Evolutionary conservation across 2,329 filamentous ascomycete species (phyloP).

Genomic region (Aspergillus novoparasiticus): DNA sequence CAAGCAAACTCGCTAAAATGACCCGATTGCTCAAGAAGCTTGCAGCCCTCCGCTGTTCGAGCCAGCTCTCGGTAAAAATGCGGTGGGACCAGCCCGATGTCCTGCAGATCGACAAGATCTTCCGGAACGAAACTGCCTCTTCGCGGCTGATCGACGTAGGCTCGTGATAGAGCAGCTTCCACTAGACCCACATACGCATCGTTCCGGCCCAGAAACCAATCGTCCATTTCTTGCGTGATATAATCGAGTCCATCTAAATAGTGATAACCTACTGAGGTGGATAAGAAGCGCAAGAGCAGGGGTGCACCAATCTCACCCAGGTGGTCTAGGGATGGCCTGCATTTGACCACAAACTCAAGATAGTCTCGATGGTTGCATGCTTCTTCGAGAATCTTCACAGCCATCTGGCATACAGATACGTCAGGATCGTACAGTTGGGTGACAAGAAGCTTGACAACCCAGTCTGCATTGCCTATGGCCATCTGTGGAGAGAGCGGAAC

Average conservation of each 20-base stretch:
- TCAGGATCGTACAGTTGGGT: conserved; percentile 97
- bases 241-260: conserved; percentile 97
- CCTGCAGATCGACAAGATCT: conserved; percentile 62
- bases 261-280: conserved; percentile 95
- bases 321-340: conserved; percentile 89
- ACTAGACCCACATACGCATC: conserved; percentile 94
- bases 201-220: conserved; percentile 97
- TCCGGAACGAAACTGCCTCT: conserved; percentile 54
- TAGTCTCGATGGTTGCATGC: conserved; percentile 91
- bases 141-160: conserved; percentile 63
- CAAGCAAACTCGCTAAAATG: conserved; percentile 93
- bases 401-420: conserved; percentile 92
- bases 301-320: conserved; percentile 96
- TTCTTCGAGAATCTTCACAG: conserved; percentile 96
- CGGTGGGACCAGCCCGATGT: conserved; percentile 72
- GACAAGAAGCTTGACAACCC: conserved; percentile 96
- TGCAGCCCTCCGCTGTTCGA: conserved; percentile 88
- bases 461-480: conserved; percentile 72
- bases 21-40: conserved; percentile 84
- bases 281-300: conserved; percentile 85
- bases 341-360: conserved; percentile 95
- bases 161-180: conserved; percentile 89
- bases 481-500: conserved; percentile 42
- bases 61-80: conserved; percentile 97
- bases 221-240: conserved; percentile 99